Base-by-base conservation (phyloP, 2,329 filamentous ascomycete species). In the Clarireedia homoeocarpa region DNA sequence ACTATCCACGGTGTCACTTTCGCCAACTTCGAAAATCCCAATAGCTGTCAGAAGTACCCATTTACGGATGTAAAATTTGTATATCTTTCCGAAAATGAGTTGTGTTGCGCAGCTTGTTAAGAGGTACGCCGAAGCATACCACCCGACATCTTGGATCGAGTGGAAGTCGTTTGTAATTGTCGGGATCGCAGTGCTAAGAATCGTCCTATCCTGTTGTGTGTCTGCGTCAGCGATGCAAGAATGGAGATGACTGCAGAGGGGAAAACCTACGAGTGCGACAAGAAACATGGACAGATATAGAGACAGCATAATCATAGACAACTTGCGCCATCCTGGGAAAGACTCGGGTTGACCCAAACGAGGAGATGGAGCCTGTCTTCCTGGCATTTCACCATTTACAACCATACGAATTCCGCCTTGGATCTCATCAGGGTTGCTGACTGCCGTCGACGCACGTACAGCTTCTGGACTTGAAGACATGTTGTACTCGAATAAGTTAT, bases 91-190 rank as follows among this genome's bases (percentile, higher is more conserved):
- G 36, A 63, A 69, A 17, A 64, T 55, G 17, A 64, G 59, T 53
- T 66, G 65, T 30, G 65, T 63, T 6, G 62, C 59, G 39, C 59
- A 65, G 30, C 65, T 61, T 44, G 71, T 72, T 49, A 74, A 64
- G 48, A 73, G 58, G 57, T 73, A 73, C 9, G 71, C 65, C 56
- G 67, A 69, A 2, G 70, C 73, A 56, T 76, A 76, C 74, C 75
- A 77, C 39, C 73, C 74, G 6, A 77, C 69, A 59, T 77, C 74
- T 15, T 68, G 65, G 3, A 75, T 66, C 20, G 72, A 69, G 47
- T 73, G 66, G 62, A 73, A 71, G 6, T 70, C 63, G 56, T 71
- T 65, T 1, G 70, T 71, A 30, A 72, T 72, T 34, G 67, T 66
- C 1, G 71, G 71, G 36, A 72, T 72, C 5, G 71, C 71, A 6